Evolutionary conservation across 2,329 filamentous ascomycete genomes (phyloP).

Genomic region (Coniella vitis): DNA sequence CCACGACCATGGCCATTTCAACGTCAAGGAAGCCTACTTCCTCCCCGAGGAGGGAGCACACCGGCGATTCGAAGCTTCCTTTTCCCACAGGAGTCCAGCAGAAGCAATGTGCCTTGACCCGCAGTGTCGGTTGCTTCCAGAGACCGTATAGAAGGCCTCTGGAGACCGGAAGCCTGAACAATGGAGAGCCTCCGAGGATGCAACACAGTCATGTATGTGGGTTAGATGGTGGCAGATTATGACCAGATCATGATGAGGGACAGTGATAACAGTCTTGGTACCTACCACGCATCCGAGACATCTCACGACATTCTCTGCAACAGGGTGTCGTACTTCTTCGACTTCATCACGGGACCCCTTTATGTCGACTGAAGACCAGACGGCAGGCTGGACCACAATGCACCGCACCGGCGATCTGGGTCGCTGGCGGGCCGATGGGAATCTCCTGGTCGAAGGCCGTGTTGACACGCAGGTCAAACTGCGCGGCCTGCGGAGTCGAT

Average conservation of each 20-base stretch:
- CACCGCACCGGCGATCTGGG: slow-evolving; percentile 36
- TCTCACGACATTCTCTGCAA: too few species aligned
- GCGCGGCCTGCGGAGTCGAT: slow-evolving; percentile 23
- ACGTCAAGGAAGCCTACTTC: slow-evolving; percentile 16
- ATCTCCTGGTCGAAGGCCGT: slow-evolving; percentile 29
- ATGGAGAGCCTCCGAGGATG: slow-evolving; percentile 17
- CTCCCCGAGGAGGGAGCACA: not conserved
- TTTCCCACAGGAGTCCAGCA: slow-evolving; percentile 20
- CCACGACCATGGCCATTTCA: slow-evolving; percentile 22
- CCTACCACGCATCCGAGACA: too few species aligned
- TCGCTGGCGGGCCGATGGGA: slow-evolving; percentile 26
- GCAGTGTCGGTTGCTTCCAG: slow-evolving; percentile 10
- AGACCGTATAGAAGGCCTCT: slow-evolving; percentile 20
- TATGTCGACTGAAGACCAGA: slow-evolving; percentile 12
- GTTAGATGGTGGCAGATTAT: slow-evolving; percentile 22
- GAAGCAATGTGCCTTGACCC: slow-evolving; percentile 18
- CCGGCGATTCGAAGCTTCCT: slow-evolving; percentile 18
- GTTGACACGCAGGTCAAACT: slow-evolving; percentile 41
- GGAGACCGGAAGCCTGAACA: slow-evolving; percentile 16
- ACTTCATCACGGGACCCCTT: too few species aligned
- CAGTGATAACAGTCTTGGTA: too few species aligned
- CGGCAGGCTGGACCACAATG: slow-evolving; percentile 20
- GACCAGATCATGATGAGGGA: slow-evolving; percentile 4
- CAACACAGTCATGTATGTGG: slow-evolving; percentile 24
- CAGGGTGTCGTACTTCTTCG: too few species aligned